phyloP scores from a whole-genome alignment of 169 alveolate genomes.

The Plasmodium inui region DNA sequence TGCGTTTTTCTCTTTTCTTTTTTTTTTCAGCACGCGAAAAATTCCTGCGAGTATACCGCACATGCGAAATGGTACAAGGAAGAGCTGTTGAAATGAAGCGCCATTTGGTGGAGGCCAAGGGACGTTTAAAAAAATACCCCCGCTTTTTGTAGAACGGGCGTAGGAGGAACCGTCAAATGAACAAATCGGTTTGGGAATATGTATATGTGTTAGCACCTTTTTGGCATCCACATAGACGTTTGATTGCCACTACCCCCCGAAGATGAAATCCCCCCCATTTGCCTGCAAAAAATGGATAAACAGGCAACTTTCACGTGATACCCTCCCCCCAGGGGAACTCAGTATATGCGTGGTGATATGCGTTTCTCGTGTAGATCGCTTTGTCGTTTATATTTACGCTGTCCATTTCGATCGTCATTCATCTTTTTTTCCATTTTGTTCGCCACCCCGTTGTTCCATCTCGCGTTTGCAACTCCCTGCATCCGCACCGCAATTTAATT shows the following conservation, averaged over 20 bases:
- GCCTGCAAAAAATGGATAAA: background rate
- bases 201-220: background rate
- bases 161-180: background rate
- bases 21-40: conserved; percentile 43
- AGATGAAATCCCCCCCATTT: background rate
- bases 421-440: background rate
- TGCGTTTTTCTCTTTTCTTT: background rate
- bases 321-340: background rate
- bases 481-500: background rate
- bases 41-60: conserved; percentile 23
- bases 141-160: background rate
- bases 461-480: background rate
- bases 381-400: background rate
- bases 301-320: background rate
- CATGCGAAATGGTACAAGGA: conserved; percentile 51
- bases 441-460: background rate
- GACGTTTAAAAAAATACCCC: no score
- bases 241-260: background rate
- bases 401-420: background rate
- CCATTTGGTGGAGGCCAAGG: background rate
- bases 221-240: background rate
- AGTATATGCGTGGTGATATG: background rate
- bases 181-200: background rate
- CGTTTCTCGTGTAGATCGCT: background rate
- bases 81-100: conserved; percentile 25